phyloP scores from a whole-genome alignment of 768 basidiomycete species.

The Boletus edulis region DNA sequence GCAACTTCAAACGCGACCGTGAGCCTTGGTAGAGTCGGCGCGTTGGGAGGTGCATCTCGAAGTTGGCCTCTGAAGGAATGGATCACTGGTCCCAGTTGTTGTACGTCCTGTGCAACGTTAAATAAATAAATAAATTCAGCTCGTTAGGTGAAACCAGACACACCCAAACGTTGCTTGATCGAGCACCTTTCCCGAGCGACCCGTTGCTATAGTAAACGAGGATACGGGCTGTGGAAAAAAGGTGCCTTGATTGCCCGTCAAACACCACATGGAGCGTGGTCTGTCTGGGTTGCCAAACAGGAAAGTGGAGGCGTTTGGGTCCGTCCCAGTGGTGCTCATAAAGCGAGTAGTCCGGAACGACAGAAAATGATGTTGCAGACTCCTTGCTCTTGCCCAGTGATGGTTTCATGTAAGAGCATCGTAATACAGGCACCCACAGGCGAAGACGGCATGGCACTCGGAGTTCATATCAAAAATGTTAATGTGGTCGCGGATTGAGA shows the following conservation, averaged over 20 bases:
- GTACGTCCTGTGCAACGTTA: conserved; percentile 14
- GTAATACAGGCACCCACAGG: background rate
- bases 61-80: conserved; percentile 9
- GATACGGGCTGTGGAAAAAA: conserved; percentile 21
- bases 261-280: conserved; percentile 23
- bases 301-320: conserved; percentile 18
- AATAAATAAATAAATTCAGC: background rate
- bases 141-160: background rate
- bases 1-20: conserved; percentile 22
- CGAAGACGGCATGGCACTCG: background rate
- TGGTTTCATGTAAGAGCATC: conserved; percentile 17
- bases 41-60: conserved; percentile 7
- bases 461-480: background rate
- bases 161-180: conserved; percentile 18
- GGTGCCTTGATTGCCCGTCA: conserved; percentile 18
- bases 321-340: conserved; percentile 25
- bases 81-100: conserved; percentile 8
- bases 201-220: conserved; percentile 15
- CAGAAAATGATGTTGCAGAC: conserved; percentile 3
- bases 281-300: conserved; percentile 24
- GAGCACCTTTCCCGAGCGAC: conserved; percentile 3
- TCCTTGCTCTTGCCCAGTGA: conserved; percentile 19
- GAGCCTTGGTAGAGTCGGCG: conserved; percentile 16
- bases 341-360: conserved; percentile 10
- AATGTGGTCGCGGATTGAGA: background rate